Evolutionary conservation across 78 protist genomes (phyloP).

Genomic region (slime mould (Dictyostelium discoideum)): dicty_2.7 NC_007088.5:178001-178500

Average conservation of each 20-base stretch:
- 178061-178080: constrained; percentile 37
- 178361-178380: constrained; percentile 57
- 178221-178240: constrained; percentile 55
- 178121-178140: no score
- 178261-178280: constrained; percentile 38
- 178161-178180: no score
- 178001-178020: constrained; percentile 42
- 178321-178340: constrained; percentile 36
- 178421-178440: constrained; percentile 51
- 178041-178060: constrained; percentile 22
- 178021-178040: constrained; percentile 56
- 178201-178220: constrained; percentile 39
- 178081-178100: neutral
- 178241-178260: constrained; percentile 46
- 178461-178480: neutral
- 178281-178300: constrained; percentile 22
- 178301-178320: constrained; percentile 15
- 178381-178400: constrained; percentile 46
- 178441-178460: constrained; percentile 55
- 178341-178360: constrained; percentile 23
- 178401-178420: constrained; percentile 39
- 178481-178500: constrained; percentile 23
- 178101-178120: no score
- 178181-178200: constrained; percentile 10
- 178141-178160: no score